Evolutionary conservation across 1,284 basidiomycete species (phyloP), one percentile per base, ranked within the genome.

Genomic region (Puccinia brachypodii): DNA sequence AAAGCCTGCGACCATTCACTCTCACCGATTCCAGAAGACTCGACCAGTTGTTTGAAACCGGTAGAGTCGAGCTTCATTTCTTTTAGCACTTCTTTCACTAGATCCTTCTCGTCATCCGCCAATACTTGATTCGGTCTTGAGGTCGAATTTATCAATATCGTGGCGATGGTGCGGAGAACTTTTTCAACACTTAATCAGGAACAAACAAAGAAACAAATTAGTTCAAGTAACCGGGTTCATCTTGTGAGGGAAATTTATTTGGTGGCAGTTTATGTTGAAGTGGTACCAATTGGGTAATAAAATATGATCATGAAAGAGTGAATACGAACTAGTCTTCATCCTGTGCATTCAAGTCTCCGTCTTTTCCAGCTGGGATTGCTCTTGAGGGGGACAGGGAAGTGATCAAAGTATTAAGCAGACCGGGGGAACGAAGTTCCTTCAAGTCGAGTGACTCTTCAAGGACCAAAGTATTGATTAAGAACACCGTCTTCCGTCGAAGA

Each of bases 261-360:
- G 16, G 14, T 53, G 4, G 33, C 19, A 6, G 28, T 2, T 64
- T 64, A 7, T 28, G 4, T 22, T 50, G 47, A 6, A 13, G 2
- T 22, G 22, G 9, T 58, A 16, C 16, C 19, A 9, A 53, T 36
- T 31, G 19, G n/a, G n/a, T 28, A 53, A 72, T 13, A 28, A n/a
- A 36, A 25, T 6, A 38, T 13, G 33, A 72, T 2, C 11, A 22
- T 25, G 19, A 25, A 56, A n/a, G 40, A n/a, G n/a, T n/a, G n/a
- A 33, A 16, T 25, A 38, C 40, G 2, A 60, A 81, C 78, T 81
- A 81, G 56, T 81, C 78, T 60, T 81, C 78, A 74, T 81, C 78
- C 33, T 81, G 68, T 0, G 78, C 38, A 28, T 16, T 64, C 42
- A 72, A 25, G 28, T 81, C 78, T n/a, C 78, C 78, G 66, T 81